Base-by-base conservation (phyloP, 441 rosid genomes). In the Arabidopsis hybrid region DNA sequence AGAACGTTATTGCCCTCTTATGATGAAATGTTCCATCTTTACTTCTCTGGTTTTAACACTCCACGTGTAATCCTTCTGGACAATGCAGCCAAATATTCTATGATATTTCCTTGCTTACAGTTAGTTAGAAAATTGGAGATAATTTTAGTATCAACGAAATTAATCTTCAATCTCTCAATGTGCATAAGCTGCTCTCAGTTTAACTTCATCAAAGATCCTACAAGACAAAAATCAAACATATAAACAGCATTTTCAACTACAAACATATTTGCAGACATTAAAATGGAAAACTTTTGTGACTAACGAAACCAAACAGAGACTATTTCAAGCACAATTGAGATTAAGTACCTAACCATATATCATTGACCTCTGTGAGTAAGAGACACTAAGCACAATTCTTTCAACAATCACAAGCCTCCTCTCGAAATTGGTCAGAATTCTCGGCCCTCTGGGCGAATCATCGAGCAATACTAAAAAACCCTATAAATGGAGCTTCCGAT, bases 101-200 rank as follows among this genome's bases (percentile, higher is more conserved):
- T 40, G 71, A 77, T 77, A 14, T 66, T 21, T 55, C 72, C 67
- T 62, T 13, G 66, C 61, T 34, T 21, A 46, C 17, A 36, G 49
- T 59, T 64, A 10, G 5, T 21, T 39, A 13, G 43, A 57, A 51
- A 51, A 60, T 0, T 40, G 32, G 53, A 36, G 39, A 60, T 4
- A 5, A 12, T 13, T 1, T 2, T n/a, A 73, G 71, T 35, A 63
- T 43, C 42, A 32, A 63, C 45, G 72, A 34, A 47, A 35, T 50
- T 59, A 47, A 47, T 69, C 53, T 69, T 73, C 65, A 64, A 60
- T 32, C 86, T 78, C 78, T 43, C 64, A 75, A 73, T 34, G 77
- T 75, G 31, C 17, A 50, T 47, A 81, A 79, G 60, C 69, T 77
- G 32, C 80, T 67, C 32, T 18, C n/a, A 65, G 43, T 56, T 12